Evolutionary conservation across 306 rosid species (phyloP), one percentile per base, ranked within the genome.

Genomic region (Cucurbita pepo): DNA sequence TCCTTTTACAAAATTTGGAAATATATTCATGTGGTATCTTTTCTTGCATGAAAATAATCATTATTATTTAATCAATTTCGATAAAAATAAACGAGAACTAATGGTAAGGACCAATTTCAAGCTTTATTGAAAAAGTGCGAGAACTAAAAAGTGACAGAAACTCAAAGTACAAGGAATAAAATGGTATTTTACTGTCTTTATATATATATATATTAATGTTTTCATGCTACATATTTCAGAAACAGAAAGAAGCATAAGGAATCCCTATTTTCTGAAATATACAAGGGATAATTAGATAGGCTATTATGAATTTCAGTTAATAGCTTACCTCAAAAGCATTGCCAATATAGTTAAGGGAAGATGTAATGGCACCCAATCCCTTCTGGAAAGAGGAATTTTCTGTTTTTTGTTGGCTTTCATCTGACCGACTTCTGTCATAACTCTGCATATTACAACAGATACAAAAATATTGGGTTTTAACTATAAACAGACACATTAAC

Each of bases 281-380:
- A 21, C 45, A 66, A 45, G 41, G 56, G 18, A 14, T 44, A 44
- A 14, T 3, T 66, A 4, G 51, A 40, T 43, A 41, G 51, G 30
- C 37, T 40, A 8, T 43, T 15, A 10, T 18, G 10, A 43, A 10
- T 44, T 43, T 66, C 55, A 40, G 51, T 54, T 37, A 54, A 6
- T 53, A 40, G 75, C 81, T 74, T 81, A 94, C 98, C 98, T 94
- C 98, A 70, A 94, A 84, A 71, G 98, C 89, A 82, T 86, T 94
- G 76, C 98, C 98, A 85, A 93, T 86, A 48, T 94, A 87, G 82
- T 77, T 87, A 80, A 94, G 85, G 61, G 98, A 94, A 63, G 98
- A 89, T 51, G 98, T 80, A 78, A 94, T 59, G 22, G 92, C 88
- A 82, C 83, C 90, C 25, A 94, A 83, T 21, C 97, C 96, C 83